Evolutionary conservation across 768 basidiomycete genomes (phyloP).

Genomic region (Paxillus rubicundulus): DNA sequence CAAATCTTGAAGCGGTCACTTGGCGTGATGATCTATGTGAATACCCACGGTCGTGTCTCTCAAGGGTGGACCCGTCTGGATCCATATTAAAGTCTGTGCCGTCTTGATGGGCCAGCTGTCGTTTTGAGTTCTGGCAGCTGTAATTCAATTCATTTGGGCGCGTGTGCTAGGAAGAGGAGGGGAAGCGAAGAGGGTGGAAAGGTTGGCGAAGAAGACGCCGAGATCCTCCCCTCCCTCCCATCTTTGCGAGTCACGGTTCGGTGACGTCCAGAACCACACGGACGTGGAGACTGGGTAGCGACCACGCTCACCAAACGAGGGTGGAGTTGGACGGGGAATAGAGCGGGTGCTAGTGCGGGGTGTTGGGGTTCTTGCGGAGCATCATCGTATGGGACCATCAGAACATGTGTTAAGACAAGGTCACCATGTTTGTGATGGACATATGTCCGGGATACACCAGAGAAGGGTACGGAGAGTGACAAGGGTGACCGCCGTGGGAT

Average conservation of each 20-base stretch:
- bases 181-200: neutral
- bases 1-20: neutral
- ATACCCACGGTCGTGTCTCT: conserved; percentile 5
- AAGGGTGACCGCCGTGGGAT: neutral
- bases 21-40: neutral
- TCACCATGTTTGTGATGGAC: neutral
- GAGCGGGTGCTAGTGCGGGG: neutral
- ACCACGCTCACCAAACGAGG: neutral
- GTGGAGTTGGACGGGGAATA: neutral
- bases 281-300: neutral
- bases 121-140: conserved; percentile 1
- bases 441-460: neutral
- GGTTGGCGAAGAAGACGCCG: neutral
- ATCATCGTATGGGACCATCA: neutral
- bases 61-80: neutral
- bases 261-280: neutral
- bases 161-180: neutral
- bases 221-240: neutral
- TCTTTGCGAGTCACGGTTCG: neutral
- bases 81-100: neutral
- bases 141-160: neutral
- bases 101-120: neutral
- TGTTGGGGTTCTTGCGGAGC: neutral
- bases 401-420: neutral
- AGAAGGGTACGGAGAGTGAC: neutral